A percentile compares a stretch with the other conserved stretches of the same genome.
Evolutionary conservation across 2,329 filamentous ascomycete genomes (phyloP).

Genomic region (Botrytis porri): DNA sequence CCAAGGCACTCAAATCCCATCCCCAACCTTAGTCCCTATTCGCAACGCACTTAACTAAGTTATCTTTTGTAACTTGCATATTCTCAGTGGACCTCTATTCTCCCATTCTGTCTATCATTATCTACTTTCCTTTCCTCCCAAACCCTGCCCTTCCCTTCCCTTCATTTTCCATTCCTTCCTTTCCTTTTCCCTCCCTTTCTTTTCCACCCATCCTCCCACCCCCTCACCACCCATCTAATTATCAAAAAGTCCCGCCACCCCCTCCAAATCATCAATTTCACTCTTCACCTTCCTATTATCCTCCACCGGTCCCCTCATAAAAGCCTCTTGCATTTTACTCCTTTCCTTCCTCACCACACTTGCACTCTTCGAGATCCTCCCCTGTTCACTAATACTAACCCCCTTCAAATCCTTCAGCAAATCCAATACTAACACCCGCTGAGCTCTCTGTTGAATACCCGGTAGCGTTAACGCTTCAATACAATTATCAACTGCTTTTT

Average conservation of each 20-base stretch:
- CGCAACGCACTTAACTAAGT: background rate
- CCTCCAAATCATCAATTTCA: conserved; percentile 31
- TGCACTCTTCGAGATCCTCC: conserved; percentile 65
- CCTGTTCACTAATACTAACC: conserved; percentile 89
- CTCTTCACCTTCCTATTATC: conserved; percentile 7
- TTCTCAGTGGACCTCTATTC: background rate
- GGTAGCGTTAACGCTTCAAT: conserved; percentile 59
- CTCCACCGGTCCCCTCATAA: conserved; percentile 51
- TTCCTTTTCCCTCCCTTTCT: background rate
- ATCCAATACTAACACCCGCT: conserved; percentile 78
- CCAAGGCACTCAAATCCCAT: background rate
- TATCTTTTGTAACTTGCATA: background rate
- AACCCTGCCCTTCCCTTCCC: background rate
- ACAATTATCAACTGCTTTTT: conserved; percentile 63
- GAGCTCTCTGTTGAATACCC: conserved; percentile 64
- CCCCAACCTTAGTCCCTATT: background rate
- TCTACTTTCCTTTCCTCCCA: no score
- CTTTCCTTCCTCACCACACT: conserved; percentile 45
- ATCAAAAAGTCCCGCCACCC: conserved; percentile 37
- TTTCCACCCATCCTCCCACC: background rate
- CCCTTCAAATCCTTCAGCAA: conserved; percentile 83
- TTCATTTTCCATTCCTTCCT: background rate
- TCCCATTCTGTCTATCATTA: background rate
- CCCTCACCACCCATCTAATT: background rate
- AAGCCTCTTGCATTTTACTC: conserved; percentile 63